These are phyloP conservation scores for Colletotrichum australisinense DNA, from an alignment of 2,329 filamentous ascomycete genomes.

Conservation along the genomic window DNA sequence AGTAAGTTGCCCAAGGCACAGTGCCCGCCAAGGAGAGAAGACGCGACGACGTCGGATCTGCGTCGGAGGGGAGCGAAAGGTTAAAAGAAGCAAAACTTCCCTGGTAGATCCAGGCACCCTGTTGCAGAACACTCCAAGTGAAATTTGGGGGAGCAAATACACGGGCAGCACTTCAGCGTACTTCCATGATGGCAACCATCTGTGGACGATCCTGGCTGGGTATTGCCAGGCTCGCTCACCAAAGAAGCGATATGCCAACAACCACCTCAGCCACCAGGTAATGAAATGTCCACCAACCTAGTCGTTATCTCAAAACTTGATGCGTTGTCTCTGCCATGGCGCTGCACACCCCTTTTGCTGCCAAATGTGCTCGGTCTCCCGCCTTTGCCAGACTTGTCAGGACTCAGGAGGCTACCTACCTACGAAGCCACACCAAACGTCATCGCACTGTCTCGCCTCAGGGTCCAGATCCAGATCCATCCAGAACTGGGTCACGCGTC, in stretches of 20 bases:
- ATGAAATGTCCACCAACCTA: not conserved
- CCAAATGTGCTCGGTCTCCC: constrained; percentile 4
- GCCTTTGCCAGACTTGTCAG: constrained; percentile 13
- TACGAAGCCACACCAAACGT: constrained; percentile 25
- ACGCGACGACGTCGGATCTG: not conserved
- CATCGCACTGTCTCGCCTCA: constrained; percentile 30
- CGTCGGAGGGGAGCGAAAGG: constrained; percentile 4
- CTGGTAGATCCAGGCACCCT: constrained; percentile 3
- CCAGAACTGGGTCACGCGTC: constrained; percentile 17
- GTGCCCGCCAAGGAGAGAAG: not conserved
- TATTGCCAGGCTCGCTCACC: not conserved
- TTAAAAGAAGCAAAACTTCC: constrained; percentile 3
- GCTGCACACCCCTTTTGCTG: not conserved
- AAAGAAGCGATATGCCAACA: not conserved
- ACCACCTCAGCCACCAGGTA: not conserved
- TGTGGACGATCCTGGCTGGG: not conserved
- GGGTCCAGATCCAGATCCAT: constrained; percentile 12
- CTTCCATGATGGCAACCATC: not conserved
- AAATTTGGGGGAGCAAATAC: not conserved
- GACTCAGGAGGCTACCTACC: constrained; percentile 16
- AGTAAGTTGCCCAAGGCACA: not conserved
- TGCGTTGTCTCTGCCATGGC: not conserved
- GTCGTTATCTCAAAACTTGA: not conserved
- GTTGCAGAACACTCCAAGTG: constrained; percentile 1
- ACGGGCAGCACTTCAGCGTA: not conserved